A percentile compares a stretch with the other conserved stretches of the same genome.
Conservation (phyloP, 208 protist genomes). For the Leishmania turanica region DNA sequence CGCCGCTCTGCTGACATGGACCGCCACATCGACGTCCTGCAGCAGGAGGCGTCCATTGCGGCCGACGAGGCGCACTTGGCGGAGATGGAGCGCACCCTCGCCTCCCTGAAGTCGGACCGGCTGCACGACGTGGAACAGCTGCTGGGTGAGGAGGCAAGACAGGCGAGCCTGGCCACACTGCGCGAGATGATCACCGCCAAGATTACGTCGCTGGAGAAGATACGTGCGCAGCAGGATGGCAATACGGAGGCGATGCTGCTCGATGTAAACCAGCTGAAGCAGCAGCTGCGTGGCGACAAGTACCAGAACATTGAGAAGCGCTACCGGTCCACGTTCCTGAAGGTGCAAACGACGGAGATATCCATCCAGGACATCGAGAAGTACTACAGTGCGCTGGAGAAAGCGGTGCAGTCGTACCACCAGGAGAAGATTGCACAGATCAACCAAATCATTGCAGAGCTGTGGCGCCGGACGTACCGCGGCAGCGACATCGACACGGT, state of each 20-base stretch:
- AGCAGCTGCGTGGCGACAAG: conserved; percentile 69
- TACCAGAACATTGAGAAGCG: conserved; percentile 88
- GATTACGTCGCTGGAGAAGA: conserved; percentile 61
- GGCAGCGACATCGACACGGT: conserved; percentile 98
- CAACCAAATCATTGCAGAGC: conserved; percentile 97
- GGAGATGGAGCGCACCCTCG: conserved; percentile 40
- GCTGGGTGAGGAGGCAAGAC: conserved; percentile 53
- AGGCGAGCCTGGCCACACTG: conserved; percentile 50
- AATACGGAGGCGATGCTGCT: conserved; percentile 79
- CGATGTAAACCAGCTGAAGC: conserved; percentile 58
- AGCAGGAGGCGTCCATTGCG: conserved; percentile 39
- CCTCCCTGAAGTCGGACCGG: conserved; percentile 43
- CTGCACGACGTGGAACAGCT: conserved; percentile 48
- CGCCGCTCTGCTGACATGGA: conserved; percentile 41
- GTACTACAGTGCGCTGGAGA: conserved; percentile 92
- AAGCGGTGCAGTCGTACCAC: conserved; percentile 98
- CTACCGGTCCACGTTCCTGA: conserved; percentile 89
- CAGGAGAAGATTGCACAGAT: conserved; percentile 98
- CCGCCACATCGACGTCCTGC: conserved; percentile 43
- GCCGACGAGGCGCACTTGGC: conserved; percentile 55
- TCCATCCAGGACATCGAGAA: conserved; percentile 91
- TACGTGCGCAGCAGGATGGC: conserved; percentile 75
- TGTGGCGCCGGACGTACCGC: conserved; percentile 98
- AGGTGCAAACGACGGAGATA: conserved; percentile 87
- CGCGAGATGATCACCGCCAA: conserved; percentile 76